Percentiles rank a stretch among this genome's conserved stretches.
phyloP scores from a whole-genome alignment of 805 yeast genomes.

The Wickerhamiella azyma region DNA sequence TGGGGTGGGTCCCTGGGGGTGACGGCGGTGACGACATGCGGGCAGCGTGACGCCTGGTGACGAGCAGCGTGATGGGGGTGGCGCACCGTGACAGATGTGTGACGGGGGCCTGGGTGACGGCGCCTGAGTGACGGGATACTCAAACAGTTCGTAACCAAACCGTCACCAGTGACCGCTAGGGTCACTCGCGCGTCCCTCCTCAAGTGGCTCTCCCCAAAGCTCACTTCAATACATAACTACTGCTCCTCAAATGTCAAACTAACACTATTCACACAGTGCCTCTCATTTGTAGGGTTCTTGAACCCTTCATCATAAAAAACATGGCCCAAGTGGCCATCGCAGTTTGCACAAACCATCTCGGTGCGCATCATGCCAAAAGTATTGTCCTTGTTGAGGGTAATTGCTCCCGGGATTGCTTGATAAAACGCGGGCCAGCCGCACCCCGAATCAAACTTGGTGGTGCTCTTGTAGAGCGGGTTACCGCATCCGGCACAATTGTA shows the following conservation, averaged over 20 bases:
- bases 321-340: slow-evolving; percentile 95
- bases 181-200: too few relatives aligned
- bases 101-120: too few relatives aligned
- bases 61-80: too few relatives aligned
- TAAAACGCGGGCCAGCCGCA: slow-evolving; percentile 99
- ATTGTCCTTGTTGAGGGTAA: slow-evolving; percentile 45
- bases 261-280: slow-evolving; percentile 90
- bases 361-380: slow-evolving; percentile 68
- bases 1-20: too few relatives aligned
- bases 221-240: neutral
- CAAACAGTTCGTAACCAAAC: too few relatives aligned
- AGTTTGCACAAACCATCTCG: slow-evolving; percentile 76
- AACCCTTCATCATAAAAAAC: slow-evolving; percentile 90
- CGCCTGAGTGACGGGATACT: too few relatives aligned
- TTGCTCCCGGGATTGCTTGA: slow-evolving; percentile 72
- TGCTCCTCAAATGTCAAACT: slow-evolving; percentile 46
- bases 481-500: slow-evolving; percentile 82
- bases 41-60: too few relatives aligned
- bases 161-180: too few relatives aligned
- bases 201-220: too few relatives aligned
- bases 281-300: slow-evolving; percentile 70
- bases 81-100: too few relatives aligned
- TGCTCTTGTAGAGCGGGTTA: slow-evolving; percentile 62
- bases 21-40: too few relatives aligned
- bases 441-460: slow-evolving; percentile 73